These are phyloP conservation scores for Tulasnella calospora DNA, from an alignment of 768 basidiomycete species.

Conservation along the genomic window DNA sequence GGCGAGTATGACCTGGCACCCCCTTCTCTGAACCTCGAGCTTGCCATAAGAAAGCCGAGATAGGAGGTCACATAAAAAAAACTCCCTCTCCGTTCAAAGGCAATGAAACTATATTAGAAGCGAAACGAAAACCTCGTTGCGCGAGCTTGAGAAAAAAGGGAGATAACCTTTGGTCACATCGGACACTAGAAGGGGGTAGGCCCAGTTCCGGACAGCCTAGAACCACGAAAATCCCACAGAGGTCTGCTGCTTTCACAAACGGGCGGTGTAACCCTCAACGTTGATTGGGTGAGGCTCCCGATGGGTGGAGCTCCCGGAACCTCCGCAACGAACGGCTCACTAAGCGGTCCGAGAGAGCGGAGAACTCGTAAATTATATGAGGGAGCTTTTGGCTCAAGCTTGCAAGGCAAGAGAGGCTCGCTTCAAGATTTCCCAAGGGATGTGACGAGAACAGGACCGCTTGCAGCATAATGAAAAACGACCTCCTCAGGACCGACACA, in stretches of 20 bases:
- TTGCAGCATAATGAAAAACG: neutral
- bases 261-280: constrained; percentile 7
- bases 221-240: constrained; percentile 8
- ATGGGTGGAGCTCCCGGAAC: neutral
- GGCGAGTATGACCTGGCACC: neutral
- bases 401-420: neutral
- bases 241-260: neutral
- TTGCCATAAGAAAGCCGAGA: neutral
- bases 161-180: constrained; percentile 3
- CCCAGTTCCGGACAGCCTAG: neutral
- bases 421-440: neutral
- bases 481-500: neutral
- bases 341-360: constrained; percentile 7
- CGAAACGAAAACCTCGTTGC: constrained; percentile 1
- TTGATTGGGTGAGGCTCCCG: constrained; percentile 8
- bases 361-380: neutral
- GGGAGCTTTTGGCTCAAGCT: neutral
- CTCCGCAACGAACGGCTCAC: neutral
- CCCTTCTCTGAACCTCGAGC: neutral
- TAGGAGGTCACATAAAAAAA: neutral
- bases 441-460: neutral
- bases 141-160: constrained; percentile 3
- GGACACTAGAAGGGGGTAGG: neutral
- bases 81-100: neutral
- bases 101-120: neutral